A percentile compares a stretch with the other conserved stretches of the same genome.
Conservation (phyloP, 208 protist genomes). For the Leishmania arabica region DNA sequence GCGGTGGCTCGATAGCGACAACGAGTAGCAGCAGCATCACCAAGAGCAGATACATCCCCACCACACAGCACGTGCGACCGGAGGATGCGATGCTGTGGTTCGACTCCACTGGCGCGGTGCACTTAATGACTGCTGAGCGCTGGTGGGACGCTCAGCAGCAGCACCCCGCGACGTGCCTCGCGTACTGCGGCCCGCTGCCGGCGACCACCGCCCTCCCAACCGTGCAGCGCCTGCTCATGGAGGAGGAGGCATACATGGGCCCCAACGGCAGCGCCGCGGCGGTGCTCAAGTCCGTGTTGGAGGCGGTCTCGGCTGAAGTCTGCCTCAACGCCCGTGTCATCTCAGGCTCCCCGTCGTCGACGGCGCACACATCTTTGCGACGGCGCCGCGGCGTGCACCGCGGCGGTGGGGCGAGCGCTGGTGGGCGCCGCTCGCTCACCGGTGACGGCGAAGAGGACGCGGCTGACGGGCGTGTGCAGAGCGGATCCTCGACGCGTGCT, state of each 20-base stretch:
- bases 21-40: not conserved
- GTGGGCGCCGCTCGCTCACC: not conserved
- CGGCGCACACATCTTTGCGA: slow-evolving; percentile 20
- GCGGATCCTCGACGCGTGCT: not conserved
- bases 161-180: slow-evolving; percentile 5
- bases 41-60: slow-evolving; percentile 7
- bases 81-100: slow-evolving; percentile 34
- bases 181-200: slow-evolving; percentile 36
- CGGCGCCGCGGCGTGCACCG: slow-evolving; percentile 25
- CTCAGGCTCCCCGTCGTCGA: slow-evolving; percentile 18
- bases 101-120: slow-evolving; percentile 15
- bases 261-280: slow-evolving; percentile 24
- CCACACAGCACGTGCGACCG: slow-evolving; percentile 30
- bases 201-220: slow-evolving; percentile 43
- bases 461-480: not conserved
- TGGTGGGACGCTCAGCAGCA: slow-evolving; percentile 22
- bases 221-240: slow-evolving; percentile 41
- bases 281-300: slow-evolving; percentile 26
- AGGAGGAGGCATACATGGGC: slow-evolving; percentile 23
- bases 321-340: slow-evolving; percentile 18
- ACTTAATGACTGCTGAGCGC: slow-evolving; percentile 12
- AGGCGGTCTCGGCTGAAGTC: slow-evolving; percentile 23
- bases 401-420: not conserved
- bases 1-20: not conserved
- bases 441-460: not conserved